Conservation (phyloP, 495 filamentous ascomycete species). For the Xylaria grammica region DNA sequence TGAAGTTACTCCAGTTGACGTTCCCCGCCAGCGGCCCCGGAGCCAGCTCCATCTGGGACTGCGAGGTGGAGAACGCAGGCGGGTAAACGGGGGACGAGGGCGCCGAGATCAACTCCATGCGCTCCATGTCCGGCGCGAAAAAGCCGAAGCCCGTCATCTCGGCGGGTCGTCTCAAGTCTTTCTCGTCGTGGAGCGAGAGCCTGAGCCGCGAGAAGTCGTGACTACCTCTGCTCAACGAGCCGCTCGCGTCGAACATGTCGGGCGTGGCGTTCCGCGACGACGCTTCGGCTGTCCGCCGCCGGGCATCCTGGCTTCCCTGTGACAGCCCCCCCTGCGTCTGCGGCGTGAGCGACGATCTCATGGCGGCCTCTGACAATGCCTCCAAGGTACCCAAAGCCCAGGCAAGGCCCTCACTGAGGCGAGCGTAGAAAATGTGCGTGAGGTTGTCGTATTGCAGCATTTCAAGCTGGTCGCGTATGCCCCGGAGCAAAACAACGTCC, state of each 20-base stretch:
- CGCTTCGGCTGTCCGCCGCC: background rate
- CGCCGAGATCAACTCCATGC: slow-evolving; percentile 11
- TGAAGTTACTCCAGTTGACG: slow-evolving; percentile 18
- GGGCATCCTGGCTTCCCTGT: background rate
- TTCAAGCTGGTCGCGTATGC: slow-evolving; percentile 13
- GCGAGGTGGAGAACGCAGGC: slow-evolving; percentile 14
- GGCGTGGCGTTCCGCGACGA: slow-evolving; percentile 8
- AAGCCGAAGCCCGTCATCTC: slow-evolving; percentile 17
- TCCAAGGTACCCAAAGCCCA: slow-evolving; percentile 22
- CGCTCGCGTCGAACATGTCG: slow-evolving; percentile 11
- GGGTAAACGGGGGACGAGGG: slow-evolving; percentile 10
- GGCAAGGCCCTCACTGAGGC: slow-evolving; percentile 10
- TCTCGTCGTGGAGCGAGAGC: slow-evolving; percentile 4
- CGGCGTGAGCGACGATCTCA: slow-evolving; percentile 2
- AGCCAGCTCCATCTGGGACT: slow-evolving; percentile 16
- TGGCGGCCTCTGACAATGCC: slow-evolving; percentile 3
- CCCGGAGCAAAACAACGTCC: slow-evolving; percentile 20
- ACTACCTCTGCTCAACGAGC: background rate
- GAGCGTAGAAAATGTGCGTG: slow-evolving; percentile 23
- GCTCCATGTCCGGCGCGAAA: slow-evolving; percentile 17
- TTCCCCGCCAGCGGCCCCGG: slow-evolving; percentile 14
- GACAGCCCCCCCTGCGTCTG: background rate
- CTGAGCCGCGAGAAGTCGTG: slow-evolving; percentile 9
- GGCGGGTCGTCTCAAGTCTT: slow-evolving; percentile 1
- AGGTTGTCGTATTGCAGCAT: slow-evolving; percentile 22